phyloP scores from a whole-genome alignment of 176 grass and related monocot genomes.

The Eleusine indica region DNA sequence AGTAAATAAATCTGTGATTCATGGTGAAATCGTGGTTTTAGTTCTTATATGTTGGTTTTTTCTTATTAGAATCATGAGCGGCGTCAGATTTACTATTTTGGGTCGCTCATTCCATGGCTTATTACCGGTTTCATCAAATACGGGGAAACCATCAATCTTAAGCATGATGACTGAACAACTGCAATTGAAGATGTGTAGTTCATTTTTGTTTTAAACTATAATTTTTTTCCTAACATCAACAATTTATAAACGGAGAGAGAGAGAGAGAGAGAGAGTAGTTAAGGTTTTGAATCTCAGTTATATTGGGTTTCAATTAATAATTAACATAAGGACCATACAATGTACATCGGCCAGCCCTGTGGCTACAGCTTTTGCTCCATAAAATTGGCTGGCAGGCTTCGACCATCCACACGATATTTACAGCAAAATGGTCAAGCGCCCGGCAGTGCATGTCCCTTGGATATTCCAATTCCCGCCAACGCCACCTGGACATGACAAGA shows the following conservation, averaged over 20 bases:
- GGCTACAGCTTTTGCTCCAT: slow-evolving; percentile 31
- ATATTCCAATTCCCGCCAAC: not conserved
- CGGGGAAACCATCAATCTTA: not conserved
- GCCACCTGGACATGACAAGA: slow-evolving; percentile 11
- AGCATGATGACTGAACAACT: not conserved
- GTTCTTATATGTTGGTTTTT: not conserved
- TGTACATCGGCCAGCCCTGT: not conserved
- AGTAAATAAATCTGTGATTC: not conserved
- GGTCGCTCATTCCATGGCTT: not conserved
- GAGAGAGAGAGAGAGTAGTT: too few relatives aligned
- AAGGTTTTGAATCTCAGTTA: not conserved
- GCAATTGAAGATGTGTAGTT: not conserved
- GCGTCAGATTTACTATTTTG: not conserved
- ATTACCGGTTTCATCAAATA: not conserved
- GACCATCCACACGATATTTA: slow-evolving; percentile 11
- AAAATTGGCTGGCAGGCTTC: not conserved
- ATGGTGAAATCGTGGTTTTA: not conserved
- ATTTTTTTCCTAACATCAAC: too few relatives aligned
- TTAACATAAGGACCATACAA: not conserved
- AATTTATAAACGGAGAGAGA: too few relatives aligned
- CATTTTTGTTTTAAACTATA: too few relatives aligned
- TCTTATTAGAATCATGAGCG: not conserved
- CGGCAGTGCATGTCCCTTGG: not conserved
- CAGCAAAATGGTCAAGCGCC: slow-evolving; percentile 3
- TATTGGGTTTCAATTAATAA: slow-evolving; percentile 1